phyloP scores from a whole-genome alignment of 805 yeast genomes.

The Wickerhamomyces silvicola region DNA sequence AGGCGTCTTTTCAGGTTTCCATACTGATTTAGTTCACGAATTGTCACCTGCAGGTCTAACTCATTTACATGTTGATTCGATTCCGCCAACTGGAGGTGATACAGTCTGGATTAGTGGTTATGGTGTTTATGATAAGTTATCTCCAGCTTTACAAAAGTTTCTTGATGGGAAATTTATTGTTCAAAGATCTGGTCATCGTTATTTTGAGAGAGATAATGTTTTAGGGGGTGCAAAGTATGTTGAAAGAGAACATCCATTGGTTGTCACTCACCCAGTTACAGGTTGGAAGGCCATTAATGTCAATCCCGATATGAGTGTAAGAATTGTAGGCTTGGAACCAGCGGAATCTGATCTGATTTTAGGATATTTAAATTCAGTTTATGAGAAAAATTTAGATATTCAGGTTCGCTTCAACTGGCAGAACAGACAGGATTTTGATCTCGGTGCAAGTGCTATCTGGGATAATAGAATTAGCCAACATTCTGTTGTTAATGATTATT shows the following conservation, averaged over 20 bases:
- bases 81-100: conserved; percentile 44
- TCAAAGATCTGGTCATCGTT: conserved; percentile 32
- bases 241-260: conserved; percentile 48
- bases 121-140: no score
- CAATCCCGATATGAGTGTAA: conserved; percentile 38
- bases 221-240: conserved; percentile 37
- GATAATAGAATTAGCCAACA: conserved; percentile 45
- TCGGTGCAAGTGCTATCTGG: no score
- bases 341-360: conserved; percentile 39
- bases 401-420: no score
- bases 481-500: conserved; percentile 41
- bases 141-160: conserved; percentile 40
- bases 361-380: no score
- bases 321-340: conserved; percentile 43
- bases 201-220: conserved; percentile 34
- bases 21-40: conserved; percentile 49
- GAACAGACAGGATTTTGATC: no score
- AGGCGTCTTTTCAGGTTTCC: conserved; percentile 38
- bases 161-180: conserved; percentile 45
- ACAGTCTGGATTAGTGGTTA: conserved; percentile 51
- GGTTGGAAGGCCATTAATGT: conserved; percentile 52
- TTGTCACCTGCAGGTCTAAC: conserved; percentile 48
- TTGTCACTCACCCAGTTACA: conserved; percentile 55
- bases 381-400: no score
- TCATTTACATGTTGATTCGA: conserved; percentile 41